Evolutionary conservation across 306 rosid genomes (phyloP), one percentile per base, ranked within the genome.

Genomic region (Parietaria judaica): DNA sequence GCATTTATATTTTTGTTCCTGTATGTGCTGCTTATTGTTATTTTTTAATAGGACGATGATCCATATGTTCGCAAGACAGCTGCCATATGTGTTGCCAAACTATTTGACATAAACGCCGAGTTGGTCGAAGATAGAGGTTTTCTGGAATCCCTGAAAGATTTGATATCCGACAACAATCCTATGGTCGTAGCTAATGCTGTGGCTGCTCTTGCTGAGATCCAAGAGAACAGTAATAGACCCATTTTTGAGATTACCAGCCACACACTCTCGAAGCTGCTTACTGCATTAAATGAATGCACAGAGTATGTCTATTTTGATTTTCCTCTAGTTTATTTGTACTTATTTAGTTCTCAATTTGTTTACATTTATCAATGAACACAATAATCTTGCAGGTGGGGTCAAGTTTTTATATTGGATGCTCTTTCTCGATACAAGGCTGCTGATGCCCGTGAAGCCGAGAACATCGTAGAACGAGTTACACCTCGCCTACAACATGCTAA

Each of bases 161-260:
- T 94, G 80, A 88, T 94, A 79, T 94, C 99, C 65, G 99, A 94
- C 79, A 94, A 94, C 67, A 94, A 88, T 80, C 99, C 99, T 61
- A 94, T 94, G 99, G 99, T 94, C 81, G 99, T 94, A 65, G 99
- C 99, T 65, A 94, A 94, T 76, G 99, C 97, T 36, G 99, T 94
- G 58, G 99, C 99, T 17, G 86, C 97, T 31, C 95, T 94, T 31
- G 95, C 99, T 35, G 99, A 94, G 84, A 84, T 94, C 74, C 99
- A 94, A 73, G 99, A 94, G 62, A 84, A 79, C 61, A 88, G 94
- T 61, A 83, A 74, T 60, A 79, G 84, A 76, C 94, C 94, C 56
- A 81, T 94, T 74, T 88, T 94, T 84, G 97, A 94, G 74, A 81
- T 94, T 75, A 86, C 94, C 17, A 79, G 86, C 66, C 88, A 76